phyloP scores from a whole-genome alignment of 164 flowering plant genomes.

The Amborella trichopoda region DNA sequence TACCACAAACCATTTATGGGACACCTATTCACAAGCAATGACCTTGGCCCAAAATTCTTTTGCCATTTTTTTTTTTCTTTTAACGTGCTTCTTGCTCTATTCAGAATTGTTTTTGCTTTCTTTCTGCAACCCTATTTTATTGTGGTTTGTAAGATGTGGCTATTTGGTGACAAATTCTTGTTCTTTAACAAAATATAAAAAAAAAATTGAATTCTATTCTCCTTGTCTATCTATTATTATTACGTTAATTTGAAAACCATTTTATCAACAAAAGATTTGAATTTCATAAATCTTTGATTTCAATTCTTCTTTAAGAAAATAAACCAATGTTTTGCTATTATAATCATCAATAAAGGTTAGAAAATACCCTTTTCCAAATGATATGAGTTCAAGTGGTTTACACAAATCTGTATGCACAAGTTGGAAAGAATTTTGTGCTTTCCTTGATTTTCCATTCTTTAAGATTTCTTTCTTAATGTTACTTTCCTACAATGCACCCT shows the following conservation, averaged over 20 bases:
- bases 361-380: conserved; percentile 7
- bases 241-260: not conserved
- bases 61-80: not conserved
- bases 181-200: not conserved
- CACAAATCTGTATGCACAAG: conserved; percentile 9
- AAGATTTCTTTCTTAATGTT: conserved; percentile 2
- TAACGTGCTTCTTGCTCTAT: conserved; percentile 7
- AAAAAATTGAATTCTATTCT: conserved; percentile 7
- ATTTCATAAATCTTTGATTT: conserved; percentile 7
- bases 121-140: conserved; percentile 7
- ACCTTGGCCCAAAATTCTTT: conserved; percentile 1
- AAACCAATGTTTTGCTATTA: too few relatives aligned
- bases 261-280: conserved; percentile 5
- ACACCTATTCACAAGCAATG: conserved; percentile 1
- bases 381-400: too few relatives aligned
- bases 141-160: conserved; percentile 7
- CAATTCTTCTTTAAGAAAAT: conserved; percentile 6
- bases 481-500: conserved; percentile 10
- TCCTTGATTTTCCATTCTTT: too few relatives aligned
- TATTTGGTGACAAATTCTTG: conserved; percentile 5
- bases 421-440: conserved; percentile 6
- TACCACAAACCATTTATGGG: too few relatives aligned
- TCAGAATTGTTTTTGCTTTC: conserved; percentile 6
- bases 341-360: conserved; percentile 8
- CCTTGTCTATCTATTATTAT: conserved; percentile 5